Base-by-base conservation (phyloP, 441 rosid species). In the Populus trichocarpa region DNA sequence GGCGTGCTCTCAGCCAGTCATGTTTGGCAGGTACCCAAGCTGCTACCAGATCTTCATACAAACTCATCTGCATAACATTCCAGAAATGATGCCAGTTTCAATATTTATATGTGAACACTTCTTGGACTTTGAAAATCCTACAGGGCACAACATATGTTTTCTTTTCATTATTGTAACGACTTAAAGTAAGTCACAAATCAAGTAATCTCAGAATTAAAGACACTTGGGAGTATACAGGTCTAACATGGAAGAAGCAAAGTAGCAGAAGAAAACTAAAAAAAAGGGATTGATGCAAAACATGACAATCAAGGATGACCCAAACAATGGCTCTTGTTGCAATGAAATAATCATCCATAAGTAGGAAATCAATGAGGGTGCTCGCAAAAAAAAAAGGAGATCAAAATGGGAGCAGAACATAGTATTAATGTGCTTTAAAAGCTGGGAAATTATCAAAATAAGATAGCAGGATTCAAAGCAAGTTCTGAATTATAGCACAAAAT, bases 11-110 rank as follows among this genome's bases (percentile, higher is more conserved):
- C 75, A 96, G 84, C 98, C 99, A 94, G 50, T 87, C 93, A 89
- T 96, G 98, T 88, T 92, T 91, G 72, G 89, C 87, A 16, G 98
- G 98, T 40, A 96, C 99, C 99, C 99, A 96, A 79, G 97, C 97
- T 38, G 97, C 99, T 63, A 91, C 97, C 84, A 96, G 84, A 87
- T 96, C 99, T 86, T 96, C 99, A 84, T 96, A 94, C 80, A 96
- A 91, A 89, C 97, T 96, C 95, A 96, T 87, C 99, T 91, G 88
- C 83, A 84, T 68, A 77, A 70, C 77, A 68, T 65, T 25, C 32
- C 63, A 35, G 67, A 50, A 73, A 82, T 59, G 42, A 38, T 11
- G 40, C 9, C 65, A 67, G 57, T 53, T 79, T 67, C 26, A 59
- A 63, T 16, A 26, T 36, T 38, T 64, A 32, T 32, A 33, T 14